A percentile compares a stretch with the other conserved stretches of the same genome.
phyloP scores from a whole-genome alignment of 768 basidiomycete genomes.

The Lactifluus piperatus region DNA sequence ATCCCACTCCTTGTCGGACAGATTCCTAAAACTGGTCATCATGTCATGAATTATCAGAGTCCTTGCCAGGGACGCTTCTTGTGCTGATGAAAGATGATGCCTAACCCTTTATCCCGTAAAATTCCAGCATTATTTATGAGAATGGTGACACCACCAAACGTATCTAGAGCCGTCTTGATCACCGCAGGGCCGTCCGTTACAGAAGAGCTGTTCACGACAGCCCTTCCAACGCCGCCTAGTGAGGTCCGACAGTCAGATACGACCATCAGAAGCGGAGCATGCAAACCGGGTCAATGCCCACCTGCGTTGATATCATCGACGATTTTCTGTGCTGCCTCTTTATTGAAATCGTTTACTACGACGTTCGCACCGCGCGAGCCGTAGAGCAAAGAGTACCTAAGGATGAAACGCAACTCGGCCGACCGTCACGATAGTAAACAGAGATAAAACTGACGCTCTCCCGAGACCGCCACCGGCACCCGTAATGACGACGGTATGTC shows the following conservation, averaged over 20 bases:
- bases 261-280: not conserved
- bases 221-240: constrained; percentile 67
- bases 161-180: constrained; percentile 75
- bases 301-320: constrained; percentile 82
- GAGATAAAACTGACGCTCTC: constrained; percentile 55
- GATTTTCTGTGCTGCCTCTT: constrained; percentile 81
- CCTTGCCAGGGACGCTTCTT: not conserved
- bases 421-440: not conserved
- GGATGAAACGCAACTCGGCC: not conserved
- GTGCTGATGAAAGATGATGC: not conserved
- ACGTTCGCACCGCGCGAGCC: constrained; percentile 91
- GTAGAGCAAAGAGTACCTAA: constrained; percentile 83
- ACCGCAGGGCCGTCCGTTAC: constrained; percentile 83
- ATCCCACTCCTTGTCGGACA: constrained; percentile 93
- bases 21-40: constrained; percentile 78
- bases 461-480: constrained; percentile 96
- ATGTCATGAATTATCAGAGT: not conserved
- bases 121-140: constrained; percentile 97
- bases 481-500: constrained; percentile 88
- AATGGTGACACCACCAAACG: constrained; percentile 77
- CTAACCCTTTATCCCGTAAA: constrained; percentile 68
- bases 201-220: constrained; percentile 77
- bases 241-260: not conserved
- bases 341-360: constrained; percentile 92
- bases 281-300: constrained; percentile 28